phyloP scores from a whole-genome alignment of 2,329 filamentous ascomycete genomes.

The Diplodia mutila region DNA sequence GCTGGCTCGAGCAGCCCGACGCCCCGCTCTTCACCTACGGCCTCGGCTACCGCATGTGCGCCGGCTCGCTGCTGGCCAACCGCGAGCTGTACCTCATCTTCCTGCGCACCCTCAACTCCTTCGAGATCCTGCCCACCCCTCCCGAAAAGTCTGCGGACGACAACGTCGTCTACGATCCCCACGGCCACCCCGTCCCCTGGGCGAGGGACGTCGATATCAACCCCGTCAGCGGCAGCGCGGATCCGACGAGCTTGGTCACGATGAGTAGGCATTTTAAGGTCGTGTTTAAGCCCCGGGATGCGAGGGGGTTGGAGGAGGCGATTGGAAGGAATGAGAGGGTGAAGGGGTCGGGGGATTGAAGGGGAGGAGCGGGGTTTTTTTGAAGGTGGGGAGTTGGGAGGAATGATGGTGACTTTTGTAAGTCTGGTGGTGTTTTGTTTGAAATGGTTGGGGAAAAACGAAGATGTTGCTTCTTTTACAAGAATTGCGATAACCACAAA shows the following conservation, averaged over 20 bases:
- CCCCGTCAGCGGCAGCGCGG: constrained; percentile 62
- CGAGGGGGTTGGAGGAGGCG: constrained; percentile 48
- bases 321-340: constrained; percentile 32
- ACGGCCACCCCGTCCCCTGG: constrained; percentile 9
- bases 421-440: too few relatives aligned
- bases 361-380: too few relatives aligned
- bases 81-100: constrained; percentile 68
- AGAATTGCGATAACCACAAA: too few relatives aligned
- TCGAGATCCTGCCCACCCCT: constrained; percentile 60
- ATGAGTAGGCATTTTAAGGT: constrained; percentile 63
- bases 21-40: constrained; percentile 69
- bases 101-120: constrained; percentile 64
- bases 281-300: constrained; percentile 60
- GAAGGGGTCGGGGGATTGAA: constrained; percentile 22
- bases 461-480: too few relatives aligned
- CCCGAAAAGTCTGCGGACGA: constrained; percentile 32
- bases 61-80: constrained; percentile 65
- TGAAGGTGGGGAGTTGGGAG: too few relatives aligned
- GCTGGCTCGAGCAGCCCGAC: constrained; percentile 67
- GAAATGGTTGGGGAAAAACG: too few relatives aligned
- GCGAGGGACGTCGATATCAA: constrained; percentile 55
- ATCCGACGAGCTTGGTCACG: constrained; percentile 65
- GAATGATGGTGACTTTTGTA: too few relatives aligned
- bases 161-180: neutral
- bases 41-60: constrained; percentile 70